Evolutionary conservation across 1,284 basidiomycete species (phyloP).

Genomic region (Sporisorium iseilematis-ciliati): DNA sequence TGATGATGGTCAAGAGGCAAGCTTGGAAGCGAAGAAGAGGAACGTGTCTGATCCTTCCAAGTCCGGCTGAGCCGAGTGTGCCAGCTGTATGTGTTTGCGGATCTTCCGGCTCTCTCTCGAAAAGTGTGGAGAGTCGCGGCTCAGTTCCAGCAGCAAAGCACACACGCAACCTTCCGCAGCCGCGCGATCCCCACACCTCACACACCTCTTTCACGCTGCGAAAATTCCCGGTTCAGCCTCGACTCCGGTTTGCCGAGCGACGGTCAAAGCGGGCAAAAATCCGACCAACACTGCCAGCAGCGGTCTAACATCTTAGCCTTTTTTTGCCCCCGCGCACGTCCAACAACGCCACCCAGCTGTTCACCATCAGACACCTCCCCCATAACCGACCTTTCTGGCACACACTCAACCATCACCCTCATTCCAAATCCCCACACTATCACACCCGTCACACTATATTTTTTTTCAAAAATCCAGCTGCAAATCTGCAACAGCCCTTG

Average conservation of each 20-base stretch:
- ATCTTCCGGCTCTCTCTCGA: no score
- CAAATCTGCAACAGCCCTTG: constrained; percentile 5
- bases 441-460: background rate
- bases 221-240: constrained; percentile 2
- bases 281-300: no score
- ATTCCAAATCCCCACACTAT: background rate
- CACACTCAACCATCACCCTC: background rate
- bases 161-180: background rate
- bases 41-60: no score
- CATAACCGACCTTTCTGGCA: no score
- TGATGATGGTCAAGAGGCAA: no score
- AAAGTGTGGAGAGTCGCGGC: no score
- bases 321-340: background rate
- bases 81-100: no score
- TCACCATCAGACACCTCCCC: background rate
- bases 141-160: no score
- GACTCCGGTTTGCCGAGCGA: constrained; percentile 9
- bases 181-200: background rate
- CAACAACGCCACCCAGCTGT: background rate
- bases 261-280: background rate
- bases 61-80: no score
- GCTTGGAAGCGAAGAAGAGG: no score
- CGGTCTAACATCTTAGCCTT: background rate
- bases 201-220: constrained; percentile 2
- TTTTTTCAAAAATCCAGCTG: constrained; percentile 6